Evolutionary conservation across 768 basidiomycete genomes (phyloP), one percentile per base, ranked within the genome.

Genomic region (Kwoniella sp.): DNA sequence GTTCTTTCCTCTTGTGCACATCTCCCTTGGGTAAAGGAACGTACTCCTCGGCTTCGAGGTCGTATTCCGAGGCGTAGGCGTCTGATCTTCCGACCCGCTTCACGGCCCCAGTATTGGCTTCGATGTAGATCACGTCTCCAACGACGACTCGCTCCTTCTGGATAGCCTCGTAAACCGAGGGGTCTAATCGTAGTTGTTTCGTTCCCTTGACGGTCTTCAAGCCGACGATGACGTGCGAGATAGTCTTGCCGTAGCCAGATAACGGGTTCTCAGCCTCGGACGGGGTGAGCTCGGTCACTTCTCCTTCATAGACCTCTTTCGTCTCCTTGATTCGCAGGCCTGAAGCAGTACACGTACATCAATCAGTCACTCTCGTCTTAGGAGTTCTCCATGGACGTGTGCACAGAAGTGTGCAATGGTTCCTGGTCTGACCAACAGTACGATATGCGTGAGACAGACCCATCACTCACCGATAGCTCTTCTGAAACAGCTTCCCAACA

Each of bases 311-410:
- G 7, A 98, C 93, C 76, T 96, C 93, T 79, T 99, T 98, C 5
- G 94, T 97, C 82, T 98, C 96, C 82, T 98, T 98, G 84, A 98
- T 96, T 79, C 95, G 88, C 38, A 98, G 86, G 53, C 95, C 94
- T 94, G 77, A n/a, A n/a, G n/a, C n/a, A n/a, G n/a, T n/a, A n/a
- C n/a, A n/a, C n/a, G n/a, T n/a, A n/a, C n/a, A n/a, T n/a, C n/a
- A n/a, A n/a, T n/a, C n/a, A n/a, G n/a, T n/a, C n/a, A n/a, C n/a
- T n/a, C n/a, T n/a, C n/a, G n/a, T n/a, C n/a, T n/a, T n/a, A n/a
- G n/a, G n/a, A n/a, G n/a, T n/a, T n/a, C n/a, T n/a, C n/a, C n/a
- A n/a, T n/a, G n/a, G n/a, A n/a, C n/a, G n/a, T n/a, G n/a, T n/a
- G n/a, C n/a, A n/a, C n/a, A n/a, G n/a, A n/a, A n/a, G n/a, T n/a